Conservation (phyloP, 2,329 filamentous ascomycete species). For the Fusarium aywerte region DNA sequence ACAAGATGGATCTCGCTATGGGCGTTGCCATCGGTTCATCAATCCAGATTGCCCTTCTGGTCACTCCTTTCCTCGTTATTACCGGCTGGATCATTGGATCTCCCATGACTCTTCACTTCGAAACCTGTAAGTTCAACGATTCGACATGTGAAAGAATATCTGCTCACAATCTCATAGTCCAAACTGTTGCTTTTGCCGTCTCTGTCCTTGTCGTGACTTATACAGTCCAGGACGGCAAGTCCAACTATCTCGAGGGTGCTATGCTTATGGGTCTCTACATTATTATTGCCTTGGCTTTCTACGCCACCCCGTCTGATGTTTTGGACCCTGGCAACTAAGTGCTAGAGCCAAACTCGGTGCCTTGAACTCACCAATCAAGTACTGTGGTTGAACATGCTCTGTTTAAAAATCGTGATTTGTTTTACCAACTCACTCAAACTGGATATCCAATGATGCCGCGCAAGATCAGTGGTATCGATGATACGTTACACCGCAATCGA, state of each 20-base stretch:
- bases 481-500: constrained; percentile 13
- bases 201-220: constrained; percentile 80
- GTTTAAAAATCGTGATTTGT: constrained; percentile 4
- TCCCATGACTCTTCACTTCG: constrained; percentile 82
- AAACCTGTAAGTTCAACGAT: constrained; percentile 59
- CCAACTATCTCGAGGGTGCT: constrained; percentile 84
- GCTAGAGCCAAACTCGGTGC: background rate
- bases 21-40: constrained; percentile 84
- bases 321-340: constrained; percentile 51
- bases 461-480: background rate
- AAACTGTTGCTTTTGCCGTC: constrained; percentile 81
- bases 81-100: constrained; percentile 80
- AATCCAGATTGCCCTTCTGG: constrained; percentile 84
- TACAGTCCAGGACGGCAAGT: constrained; percentile 83
- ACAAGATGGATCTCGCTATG: constrained; percentile 80
- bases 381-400: background rate
- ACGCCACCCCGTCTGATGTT: constrained; percentile 62
- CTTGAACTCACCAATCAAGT: background rate
- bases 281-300: constrained; percentile 71
- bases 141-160: background rate
- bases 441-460: background rate
- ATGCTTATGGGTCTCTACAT: constrained; percentile 68
- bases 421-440: background rate
- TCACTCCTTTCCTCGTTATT: constrained; percentile 83
- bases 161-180: constrained; percentile 58